phyloP scores from a whole-genome alignment of 345 rosid genomes.

The Camelina hispida region DNA sequence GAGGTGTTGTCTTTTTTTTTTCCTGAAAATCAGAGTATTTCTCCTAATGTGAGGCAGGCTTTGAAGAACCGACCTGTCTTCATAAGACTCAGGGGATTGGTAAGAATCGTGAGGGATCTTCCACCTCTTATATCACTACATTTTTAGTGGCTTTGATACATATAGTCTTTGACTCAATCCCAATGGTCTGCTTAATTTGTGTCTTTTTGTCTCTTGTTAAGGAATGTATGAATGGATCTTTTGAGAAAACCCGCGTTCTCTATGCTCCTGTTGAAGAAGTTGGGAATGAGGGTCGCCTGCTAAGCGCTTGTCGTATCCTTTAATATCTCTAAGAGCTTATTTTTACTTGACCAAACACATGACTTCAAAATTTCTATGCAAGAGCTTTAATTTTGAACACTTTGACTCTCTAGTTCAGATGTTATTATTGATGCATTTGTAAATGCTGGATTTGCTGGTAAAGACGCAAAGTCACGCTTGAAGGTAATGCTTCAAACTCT shows the following conservation, averaged over 20 bases:
- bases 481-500: constrained; percentile 56
- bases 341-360: constrained; percentile 11
- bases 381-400: constrained; percentile 28
- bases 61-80: constrained; percentile 73
- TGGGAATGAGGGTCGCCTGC: constrained; percentile 65
- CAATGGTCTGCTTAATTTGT: constrained; percentile 20
- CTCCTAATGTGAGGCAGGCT: constrained; percentile 65
- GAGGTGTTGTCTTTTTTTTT: constrained; percentile 22
- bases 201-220: constrained; percentile 39
- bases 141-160: constrained; percentile 10
- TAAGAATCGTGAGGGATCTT: constrained; percentile 36
- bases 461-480: constrained; percentile 61
- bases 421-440: constrained; percentile 72
- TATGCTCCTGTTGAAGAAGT: constrained; percentile 81
- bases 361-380: background rate
- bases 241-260: constrained; percentile 69
- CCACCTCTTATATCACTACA: background rate
- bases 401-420: constrained; percentile 59
- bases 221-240: constrained; percentile 78
- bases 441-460: constrained; percentile 82
- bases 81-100: constrained; percentile 80
- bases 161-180: constrained; percentile 5
- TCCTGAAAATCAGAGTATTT: constrained; percentile 56
- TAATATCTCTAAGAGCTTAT: background rate
- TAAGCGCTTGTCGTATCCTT: constrained; percentile 81